Conservation (phyloP, 768 basidiomycete species). For the Dictyophora rubrovolvata region DNA sequence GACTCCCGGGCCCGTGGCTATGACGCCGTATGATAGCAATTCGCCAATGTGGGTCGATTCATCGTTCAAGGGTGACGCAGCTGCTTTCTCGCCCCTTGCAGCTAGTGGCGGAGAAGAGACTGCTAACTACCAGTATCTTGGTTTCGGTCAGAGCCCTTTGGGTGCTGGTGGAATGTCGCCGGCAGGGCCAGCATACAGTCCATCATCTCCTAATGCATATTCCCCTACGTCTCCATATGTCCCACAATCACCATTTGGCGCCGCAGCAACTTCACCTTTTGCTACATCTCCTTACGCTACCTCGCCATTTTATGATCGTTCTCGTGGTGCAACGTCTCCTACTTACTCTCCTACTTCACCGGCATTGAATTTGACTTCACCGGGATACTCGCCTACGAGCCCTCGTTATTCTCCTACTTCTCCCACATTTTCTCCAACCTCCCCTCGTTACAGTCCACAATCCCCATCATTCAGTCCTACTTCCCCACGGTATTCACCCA, state of each 20-base stretch:
- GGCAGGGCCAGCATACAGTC: conserved; percentile 78
- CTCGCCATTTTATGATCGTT: conserved; percentile 70
- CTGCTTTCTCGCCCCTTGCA: conserved; percentile 92
- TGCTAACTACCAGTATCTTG: conserved; percentile 60
- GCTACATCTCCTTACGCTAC: conserved; percentile 73
- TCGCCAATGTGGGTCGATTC: conserved; percentile 77
- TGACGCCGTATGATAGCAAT: conserved; percentile 95
- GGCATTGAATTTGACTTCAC: conserved; percentile 70
- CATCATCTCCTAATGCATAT: conserved; percentile 82
- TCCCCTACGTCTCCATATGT: conserved; percentile 88
- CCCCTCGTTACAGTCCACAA: conserved; percentile 77
- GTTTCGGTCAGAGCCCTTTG: conserved; percentile 78
- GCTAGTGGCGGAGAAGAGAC: conserved; percentile 79
- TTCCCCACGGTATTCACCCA: conserved; percentile 81
- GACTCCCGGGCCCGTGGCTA: conserved; percentile 84
- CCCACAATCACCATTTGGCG: conserved; percentile 68
- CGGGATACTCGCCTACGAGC: conserved; percentile 57
- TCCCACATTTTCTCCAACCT: conserved; percentile 77
- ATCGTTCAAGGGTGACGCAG: conserved; percentile 71
- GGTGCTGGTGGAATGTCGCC: conserved; percentile 86
- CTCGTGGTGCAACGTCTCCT: conserved; percentile 62
- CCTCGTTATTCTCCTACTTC: conserved; percentile 81
- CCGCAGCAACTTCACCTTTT: conserved; percentile 72
- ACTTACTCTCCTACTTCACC: conserved; percentile 87
- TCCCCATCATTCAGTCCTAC: conserved; percentile 88